These are phyloP conservation scores for Tetracentron sinense DNA, from an alignment of 164 flowering plant species.

Conservation along the genomic window DNA sequence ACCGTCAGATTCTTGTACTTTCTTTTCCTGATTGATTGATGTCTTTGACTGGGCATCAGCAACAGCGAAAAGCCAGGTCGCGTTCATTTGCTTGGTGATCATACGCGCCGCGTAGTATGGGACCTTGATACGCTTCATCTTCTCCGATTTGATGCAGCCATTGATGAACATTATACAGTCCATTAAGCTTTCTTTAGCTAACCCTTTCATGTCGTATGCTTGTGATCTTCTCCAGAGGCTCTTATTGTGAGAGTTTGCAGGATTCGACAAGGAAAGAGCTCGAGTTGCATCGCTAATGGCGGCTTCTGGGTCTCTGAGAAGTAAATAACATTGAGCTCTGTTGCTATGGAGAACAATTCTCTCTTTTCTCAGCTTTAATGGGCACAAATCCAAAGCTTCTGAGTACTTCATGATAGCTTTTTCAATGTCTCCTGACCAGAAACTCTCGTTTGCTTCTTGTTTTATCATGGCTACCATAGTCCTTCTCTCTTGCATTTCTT, in stretches of 20 bases:
- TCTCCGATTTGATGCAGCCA: slow-evolving; percentile 25
- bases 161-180: slow-evolving; percentile 66
- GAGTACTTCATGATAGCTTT: slow-evolving; percentile 44
- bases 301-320: slow-evolving; percentile 36
- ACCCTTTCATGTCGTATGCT: slow-evolving; percentile 78
- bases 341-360: slow-evolving; percentile 70
- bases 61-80: slow-evolving; percentile 63
- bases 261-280: slow-evolving; percentile 53
- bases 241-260: slow-evolving; percentile 57
- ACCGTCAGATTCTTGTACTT: slow-evolving; percentile 10
- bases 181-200: slow-evolving; percentile 78
- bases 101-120: slow-evolving; percentile 66
- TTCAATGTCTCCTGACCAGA: slow-evolving; percentile 45
- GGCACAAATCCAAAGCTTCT: slow-evolving; percentile 59
- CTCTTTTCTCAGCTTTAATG: slow-evolving; percentile 51
- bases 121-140: slow-evolving; percentile 29
- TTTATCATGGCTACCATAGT: slow-evolving; percentile 32
- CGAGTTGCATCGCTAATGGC: slow-evolving; percentile 73
- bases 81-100: slow-evolving; percentile 76
- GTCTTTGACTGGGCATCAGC: slow-evolving; percentile 22
- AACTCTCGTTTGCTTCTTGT: slow-evolving; percentile 51
- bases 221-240: slow-evolving; percentile 89
- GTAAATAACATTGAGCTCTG: slow-evolving; percentile 68
- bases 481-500: slow-evolving; percentile 37
- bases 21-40: not conserved